Base-by-base conservation (phyloP, 805 yeast species). In the Schwanniomyces occidentalis region DNA sequence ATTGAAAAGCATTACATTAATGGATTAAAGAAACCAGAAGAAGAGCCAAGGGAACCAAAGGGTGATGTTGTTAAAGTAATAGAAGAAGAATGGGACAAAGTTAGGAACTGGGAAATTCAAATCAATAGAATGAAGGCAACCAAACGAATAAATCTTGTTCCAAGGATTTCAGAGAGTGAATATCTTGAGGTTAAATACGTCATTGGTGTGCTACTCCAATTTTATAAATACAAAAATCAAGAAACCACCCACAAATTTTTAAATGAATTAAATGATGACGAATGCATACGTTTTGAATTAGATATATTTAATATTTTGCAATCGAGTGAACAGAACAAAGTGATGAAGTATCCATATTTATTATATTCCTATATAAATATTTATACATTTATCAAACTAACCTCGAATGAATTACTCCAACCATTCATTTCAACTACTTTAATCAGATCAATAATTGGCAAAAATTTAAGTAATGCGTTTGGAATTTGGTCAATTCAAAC, bases 401-500 rank as follows among this genome's bases (percentile, higher is more conserved):
- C 68, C 6, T 48, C 72, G 8, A 73, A 74, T 0, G 47, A 50
- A 1, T 41, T 42, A 13, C 45, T 70, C 18, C 66, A 63, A 23
- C 54, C 51, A 1, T 42, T 50, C 10, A 50, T 80, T 9, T 65
- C 70, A 3, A 52, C 72, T 1, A 54, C 54, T 2, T 41, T 41
- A 4, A 54, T 80, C 12, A 60, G 85, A 29, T 56, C 59, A 10
- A 68, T 76, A 2, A 58, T 76, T 31, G 87, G 86, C 2, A 60
- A 71, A 24, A 82, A 80, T 44, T 72, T 78, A 32, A 81, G 83
- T 10, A 81, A 81, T 49, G 81, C 86, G 1, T 81, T 81, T 54
- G 87, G 87, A 1, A 76, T 80, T 15, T 79, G 86, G 84, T 76
- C 80, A 31, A 54, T 52, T 7, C 38, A 44, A 8, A 38, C 59